These are phyloP conservation scores for Colletotrichum sp. DNA, from an alignment of 2,329 filamentous ascomycete genomes.

Conservation along the genomic window DNA sequence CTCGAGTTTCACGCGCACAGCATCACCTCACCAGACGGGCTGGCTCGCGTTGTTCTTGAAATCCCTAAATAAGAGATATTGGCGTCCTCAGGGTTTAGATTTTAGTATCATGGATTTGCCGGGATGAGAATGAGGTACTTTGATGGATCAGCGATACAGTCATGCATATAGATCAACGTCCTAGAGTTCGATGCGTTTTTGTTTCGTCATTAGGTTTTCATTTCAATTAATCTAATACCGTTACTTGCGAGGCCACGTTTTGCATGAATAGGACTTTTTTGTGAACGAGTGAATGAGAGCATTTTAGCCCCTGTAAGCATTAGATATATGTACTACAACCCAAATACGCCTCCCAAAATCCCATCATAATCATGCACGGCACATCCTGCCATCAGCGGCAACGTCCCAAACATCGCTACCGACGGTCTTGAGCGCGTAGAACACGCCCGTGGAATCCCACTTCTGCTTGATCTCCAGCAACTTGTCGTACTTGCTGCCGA, in stretches of 20 bases:
- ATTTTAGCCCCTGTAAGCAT: background rate
- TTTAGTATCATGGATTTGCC: background rate
- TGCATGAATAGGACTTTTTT: background rate
- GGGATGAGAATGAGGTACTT: background rate
- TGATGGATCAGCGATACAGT: background rate
- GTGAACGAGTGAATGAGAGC: background rate
- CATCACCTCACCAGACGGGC: background rate
- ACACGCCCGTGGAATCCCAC: constrained; percentile 51
- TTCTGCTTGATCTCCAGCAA: constrained; percentile 52
- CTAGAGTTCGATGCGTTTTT: background rate
- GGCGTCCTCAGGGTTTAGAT: background rate
- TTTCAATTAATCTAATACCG: background rate
- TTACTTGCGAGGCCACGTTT: background rate
- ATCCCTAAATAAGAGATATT: background rate
- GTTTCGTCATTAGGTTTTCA: background rate
- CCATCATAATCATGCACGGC: constrained; percentile 24
- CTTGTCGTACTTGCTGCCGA: constrained; percentile 47
- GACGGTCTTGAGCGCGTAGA: constrained; percentile 53
- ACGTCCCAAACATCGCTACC: constrained; percentile 56
- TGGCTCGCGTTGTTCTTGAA: background rate
- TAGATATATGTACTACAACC: background rate
- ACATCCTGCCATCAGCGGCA: constrained; percentile 44
- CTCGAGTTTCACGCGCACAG: background rate
- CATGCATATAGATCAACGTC: background rate
- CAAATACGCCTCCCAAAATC: background rate